These are phyloP conservation scores for Crithidia sp. DNA, from an alignment of 208 protist genomes.

Conservation along the genomic window DNA sequence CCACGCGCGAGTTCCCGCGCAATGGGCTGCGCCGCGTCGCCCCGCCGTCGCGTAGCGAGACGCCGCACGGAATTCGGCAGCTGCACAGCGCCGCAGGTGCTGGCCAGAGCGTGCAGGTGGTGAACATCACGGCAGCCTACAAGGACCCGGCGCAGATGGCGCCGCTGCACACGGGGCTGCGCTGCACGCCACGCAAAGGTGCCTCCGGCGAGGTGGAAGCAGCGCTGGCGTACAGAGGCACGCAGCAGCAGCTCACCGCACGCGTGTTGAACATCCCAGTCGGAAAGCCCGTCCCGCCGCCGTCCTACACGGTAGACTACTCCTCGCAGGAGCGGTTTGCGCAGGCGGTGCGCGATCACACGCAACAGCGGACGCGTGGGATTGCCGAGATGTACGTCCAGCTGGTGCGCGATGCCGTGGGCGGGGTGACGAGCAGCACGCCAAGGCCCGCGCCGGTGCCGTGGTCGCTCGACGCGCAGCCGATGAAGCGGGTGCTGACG, in stretches of 20 bases:
- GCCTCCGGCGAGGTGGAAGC: slow-evolving; percentile 36
- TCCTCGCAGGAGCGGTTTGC: slow-evolving; percentile 66
- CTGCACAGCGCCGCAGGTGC: slow-evolving; percentile 42
- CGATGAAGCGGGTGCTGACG: slow-evolving; percentile 45
- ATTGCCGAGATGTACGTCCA: slow-evolving; percentile 82
- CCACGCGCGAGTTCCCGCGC: slow-evolving; percentile 63
- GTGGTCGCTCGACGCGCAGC: slow-evolving; percentile 56
- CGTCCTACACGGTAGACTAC: slow-evolving; percentile 42
- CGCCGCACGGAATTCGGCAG: slow-evolving; percentile 64
- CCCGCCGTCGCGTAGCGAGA: slow-evolving; percentile 36
- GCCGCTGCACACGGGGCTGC: slow-evolving; percentile 39
- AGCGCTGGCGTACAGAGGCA: slow-evolving; percentile 39
- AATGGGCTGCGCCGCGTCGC: slow-evolving; percentile 53
- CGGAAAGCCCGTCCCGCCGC: slow-evolving; percentile 17
- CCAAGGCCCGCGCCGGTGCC: slow-evolving; percentile 27
- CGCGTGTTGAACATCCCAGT: slow-evolving; percentile 24
- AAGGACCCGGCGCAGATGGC: slow-evolving; percentile 67
- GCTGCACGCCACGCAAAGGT: slow-evolving; percentile 35
- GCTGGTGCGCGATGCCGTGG: slow-evolving; percentile 65
- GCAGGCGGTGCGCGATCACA: slow-evolving; percentile 79
- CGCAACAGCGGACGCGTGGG: slow-evolving; percentile 63
- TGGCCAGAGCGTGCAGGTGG: slow-evolving; percentile 77
- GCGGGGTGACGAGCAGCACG: slow-evolving; percentile 35
- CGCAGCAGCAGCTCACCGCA: slow-evolving; percentile 45
- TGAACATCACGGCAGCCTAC: slow-evolving; percentile 76